These are phyloP conservation scores for Phlebiopsis gigantea DNA, from an alignment of 768 basidiomycete species.

Conservation along the genomic window DNA sequence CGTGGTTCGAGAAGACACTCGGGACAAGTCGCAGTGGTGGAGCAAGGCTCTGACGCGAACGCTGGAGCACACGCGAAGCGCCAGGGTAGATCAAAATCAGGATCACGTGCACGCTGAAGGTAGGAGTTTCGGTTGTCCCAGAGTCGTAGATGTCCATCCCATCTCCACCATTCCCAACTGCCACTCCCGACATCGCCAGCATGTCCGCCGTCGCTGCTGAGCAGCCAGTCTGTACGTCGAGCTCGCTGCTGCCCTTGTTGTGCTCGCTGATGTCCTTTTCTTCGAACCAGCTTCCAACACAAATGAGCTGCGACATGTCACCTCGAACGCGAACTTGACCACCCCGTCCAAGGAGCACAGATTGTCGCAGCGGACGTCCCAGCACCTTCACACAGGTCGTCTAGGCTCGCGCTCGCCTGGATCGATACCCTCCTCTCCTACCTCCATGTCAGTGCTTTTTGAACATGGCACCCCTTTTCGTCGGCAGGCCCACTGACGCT, in stretches of 20 bases:
- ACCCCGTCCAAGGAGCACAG: conserved; percentile 30
- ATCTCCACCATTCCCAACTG: conserved; percentile 1
- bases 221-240: conserved; percentile 1
- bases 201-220: conserved; percentile 2
- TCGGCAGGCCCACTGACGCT: conserved; percentile 10
- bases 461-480: background rate
- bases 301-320: conserved; percentile 50
- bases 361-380: conserved; percentile 40
- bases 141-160: background rate
- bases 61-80: background rate
- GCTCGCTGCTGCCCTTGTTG: background rate
- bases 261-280: background rate
- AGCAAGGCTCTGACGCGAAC: background rate
- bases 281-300: background rate
- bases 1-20: background rate
- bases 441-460: conserved; percentile 55
- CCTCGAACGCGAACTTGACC: conserved; percentile 41
- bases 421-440: conserved; percentile 78
- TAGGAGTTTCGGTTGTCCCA: conserved; percentile 3
- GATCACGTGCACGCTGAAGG: background rate
- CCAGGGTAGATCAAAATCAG: background rate
- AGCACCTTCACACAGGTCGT: conserved; percentile 41
- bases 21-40: background rate
- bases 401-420: conserved; percentile 61
- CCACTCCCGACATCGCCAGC: background rate